These are phyloP conservation scores for Barnettozyma hawaiiensis DNA, from an alignment of 1,139 yeast species.

Conservation along the genomic window DNA sequence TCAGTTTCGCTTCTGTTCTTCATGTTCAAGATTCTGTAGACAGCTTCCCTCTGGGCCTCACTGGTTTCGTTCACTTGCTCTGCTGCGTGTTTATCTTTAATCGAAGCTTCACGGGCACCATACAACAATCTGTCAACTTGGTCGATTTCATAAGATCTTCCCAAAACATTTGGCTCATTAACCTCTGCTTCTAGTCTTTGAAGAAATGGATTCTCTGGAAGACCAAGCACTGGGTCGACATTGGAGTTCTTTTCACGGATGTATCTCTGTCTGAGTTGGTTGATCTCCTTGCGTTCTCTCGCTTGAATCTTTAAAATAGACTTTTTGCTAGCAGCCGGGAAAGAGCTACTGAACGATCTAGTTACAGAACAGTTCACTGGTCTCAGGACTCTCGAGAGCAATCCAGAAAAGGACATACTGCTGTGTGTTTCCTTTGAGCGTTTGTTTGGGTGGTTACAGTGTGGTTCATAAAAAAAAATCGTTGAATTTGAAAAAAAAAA, in stretches of 20 bases:
- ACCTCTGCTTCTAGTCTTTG: conserved; percentile 60
- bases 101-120: conserved; percentile 67
- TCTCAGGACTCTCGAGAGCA: conserved; percentile 7
- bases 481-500: background rate
- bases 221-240: conserved; percentile 82
- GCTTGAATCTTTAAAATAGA: conserved; percentile 23
- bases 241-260: conserved; percentile 33
- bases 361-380: conserved; percentile 2
- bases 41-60: conserved; percentile 59
- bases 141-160: conserved; percentile 50
- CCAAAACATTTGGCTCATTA: conserved; percentile 53
- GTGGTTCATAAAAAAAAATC: background rate
- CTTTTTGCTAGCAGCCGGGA: conserved; percentile 14
- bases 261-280: conserved; percentile 29
- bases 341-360: conserved; percentile 14
- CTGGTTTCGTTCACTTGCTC: conserved; percentile 35
- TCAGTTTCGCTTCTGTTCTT: conserved; percentile 64
- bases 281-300: conserved; percentile 23
- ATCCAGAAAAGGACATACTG: conserved; percentile 7
- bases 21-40: conserved; percentile 67
- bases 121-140: conserved; percentile 73
- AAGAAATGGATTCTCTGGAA: conserved; percentile 60
- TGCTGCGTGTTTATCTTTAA: conserved; percentile 37
- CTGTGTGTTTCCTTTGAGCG: background rate
- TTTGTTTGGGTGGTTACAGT: background rate